Percentiles rank a stretch among this genome's conserved stretches.
These are phyloP conservation scores for Pterothamnion heteromorphum DNA, from an alignment of 31 red algal species.

Conservation along the genomic window DNA sequence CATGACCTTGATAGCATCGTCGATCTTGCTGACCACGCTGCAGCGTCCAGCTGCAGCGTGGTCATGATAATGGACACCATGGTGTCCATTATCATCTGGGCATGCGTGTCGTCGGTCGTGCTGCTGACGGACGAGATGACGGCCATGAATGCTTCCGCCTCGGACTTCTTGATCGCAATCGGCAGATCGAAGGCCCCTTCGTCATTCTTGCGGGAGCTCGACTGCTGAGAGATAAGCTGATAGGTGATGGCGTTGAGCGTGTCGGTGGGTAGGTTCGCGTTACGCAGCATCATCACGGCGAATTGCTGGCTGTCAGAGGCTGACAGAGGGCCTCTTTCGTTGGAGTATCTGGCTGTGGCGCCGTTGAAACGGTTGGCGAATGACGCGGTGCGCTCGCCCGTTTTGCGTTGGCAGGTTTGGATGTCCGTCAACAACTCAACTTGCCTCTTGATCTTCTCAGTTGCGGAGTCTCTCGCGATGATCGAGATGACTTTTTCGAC, in stretches of 20 bases:
- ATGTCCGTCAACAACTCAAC: constrained; percentile 35
- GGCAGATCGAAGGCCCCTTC: neutral
- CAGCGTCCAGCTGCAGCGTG: no score
- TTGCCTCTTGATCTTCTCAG: neutral
- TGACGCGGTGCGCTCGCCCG: neutral
- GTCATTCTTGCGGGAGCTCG: neutral
- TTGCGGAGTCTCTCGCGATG: neutral
- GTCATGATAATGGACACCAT: no score
- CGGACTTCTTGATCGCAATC: no score
- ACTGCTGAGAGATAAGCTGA: neutral
- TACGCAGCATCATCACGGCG: neutral
- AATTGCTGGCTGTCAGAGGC: constrained; percentile 6
- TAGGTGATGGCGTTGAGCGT: neutral
- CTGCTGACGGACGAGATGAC: no score
- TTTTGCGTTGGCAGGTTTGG: neutral
- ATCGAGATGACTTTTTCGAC: neutral
- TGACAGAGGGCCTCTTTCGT: neutral
- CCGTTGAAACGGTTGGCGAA: neutral
- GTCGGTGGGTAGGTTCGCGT: neutral
- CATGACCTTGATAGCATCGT: neutral
- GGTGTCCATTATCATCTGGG: no score
- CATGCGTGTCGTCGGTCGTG: no score
- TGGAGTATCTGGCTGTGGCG: neutral
- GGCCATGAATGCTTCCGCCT: no score
- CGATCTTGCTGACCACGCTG: no score